Percentiles rank a stretch among this genome's conserved stretches.
Conservation (phyloP, 208 protist species). For the Leishmania aethiopica region DNA sequence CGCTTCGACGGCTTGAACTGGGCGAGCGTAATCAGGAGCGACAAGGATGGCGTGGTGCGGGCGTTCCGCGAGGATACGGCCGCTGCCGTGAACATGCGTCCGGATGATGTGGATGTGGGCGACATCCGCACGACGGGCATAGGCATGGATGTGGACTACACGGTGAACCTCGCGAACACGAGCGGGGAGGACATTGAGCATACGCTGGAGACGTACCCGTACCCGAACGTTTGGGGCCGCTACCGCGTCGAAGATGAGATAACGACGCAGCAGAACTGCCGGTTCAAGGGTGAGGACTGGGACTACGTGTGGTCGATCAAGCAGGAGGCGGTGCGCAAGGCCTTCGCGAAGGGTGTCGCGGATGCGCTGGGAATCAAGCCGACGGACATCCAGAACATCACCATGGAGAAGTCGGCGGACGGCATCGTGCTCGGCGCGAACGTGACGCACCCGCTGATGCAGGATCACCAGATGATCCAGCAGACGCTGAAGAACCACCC, state of each 20-base stretch:
- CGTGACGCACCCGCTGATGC: conserved; percentile 33
- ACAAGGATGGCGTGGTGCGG: conserved; percentile 17
- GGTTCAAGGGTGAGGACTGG: conserved; percentile 76
- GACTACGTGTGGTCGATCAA: conserved; percentile 35
- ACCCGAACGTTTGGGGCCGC: conserved; percentile 43
- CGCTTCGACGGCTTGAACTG: conserved; percentile 46
- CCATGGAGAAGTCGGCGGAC: conserved; percentile 1
- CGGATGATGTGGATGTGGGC: conserved; percentile 33
- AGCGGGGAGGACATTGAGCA: conserved; percentile 9
- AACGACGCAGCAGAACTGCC: conserved; percentile 22
- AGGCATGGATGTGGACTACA: conserved; percentile 42
- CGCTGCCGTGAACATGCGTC: conserved; percentile 24
- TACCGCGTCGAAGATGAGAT: conserved; percentile 13
- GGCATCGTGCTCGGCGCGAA: conserved; percentile 3
- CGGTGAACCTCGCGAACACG: conserved; percentile 16
- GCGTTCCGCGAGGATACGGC: conserved; percentile 54
- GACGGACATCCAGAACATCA: conserved; percentile 9
- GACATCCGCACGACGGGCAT: conserved; percentile 18
- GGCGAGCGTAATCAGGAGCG: conserved; percentile 32
- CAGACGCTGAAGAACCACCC: conserved; percentile 35
- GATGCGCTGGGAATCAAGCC: conserved; percentile 12
- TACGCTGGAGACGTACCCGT: conserved; percentile 3
- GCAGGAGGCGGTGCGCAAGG: conserved; percentile 29
- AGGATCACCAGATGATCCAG: conserved; percentile 38
- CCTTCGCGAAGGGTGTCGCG: conserved; percentile 37